Conservation (phyloP, 179 eudicot genomes). For the Spinacia oleracea region DNA sequence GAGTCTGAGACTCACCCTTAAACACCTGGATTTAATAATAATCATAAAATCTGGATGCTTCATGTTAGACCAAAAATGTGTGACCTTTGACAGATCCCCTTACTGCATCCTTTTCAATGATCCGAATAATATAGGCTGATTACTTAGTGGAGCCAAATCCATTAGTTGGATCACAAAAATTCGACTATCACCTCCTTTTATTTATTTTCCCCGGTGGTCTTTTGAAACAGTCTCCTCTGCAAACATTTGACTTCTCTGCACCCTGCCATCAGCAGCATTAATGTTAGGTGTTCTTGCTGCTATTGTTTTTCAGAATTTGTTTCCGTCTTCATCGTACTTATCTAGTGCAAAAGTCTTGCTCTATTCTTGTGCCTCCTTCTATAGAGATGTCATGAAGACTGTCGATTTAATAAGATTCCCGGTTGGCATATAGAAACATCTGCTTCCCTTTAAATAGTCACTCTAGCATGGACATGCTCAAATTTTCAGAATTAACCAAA, state of each 20-base stretch:
- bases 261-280: not conserved
- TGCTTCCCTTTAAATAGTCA: not conserved
- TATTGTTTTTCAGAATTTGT: not conserved
- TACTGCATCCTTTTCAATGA: not conserved
- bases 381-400: not conserved
- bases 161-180: not conserved
- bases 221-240: not conserved
- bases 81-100: not conserved
- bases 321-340: not conserved
- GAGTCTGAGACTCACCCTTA: not conserved
- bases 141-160: not conserved
- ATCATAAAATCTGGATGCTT: not conserved
- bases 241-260: not conserved
- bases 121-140: not conserved
- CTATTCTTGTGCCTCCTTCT: not conserved
- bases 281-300: not conserved
- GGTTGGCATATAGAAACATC: not conserved
- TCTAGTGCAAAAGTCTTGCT: not conserved
- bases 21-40: not conserved
- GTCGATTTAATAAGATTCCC: not conserved
- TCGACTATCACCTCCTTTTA: not conserved
- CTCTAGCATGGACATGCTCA: not conserved
- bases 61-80: not conserved
- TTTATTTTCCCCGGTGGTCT: not conserved
- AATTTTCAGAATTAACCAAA: not conserved